These are phyloP conservation scores for Saccharomyces hybrid DNA, from an alignment of 1,139 yeast species.

Conservation along the genomic window DNA sequence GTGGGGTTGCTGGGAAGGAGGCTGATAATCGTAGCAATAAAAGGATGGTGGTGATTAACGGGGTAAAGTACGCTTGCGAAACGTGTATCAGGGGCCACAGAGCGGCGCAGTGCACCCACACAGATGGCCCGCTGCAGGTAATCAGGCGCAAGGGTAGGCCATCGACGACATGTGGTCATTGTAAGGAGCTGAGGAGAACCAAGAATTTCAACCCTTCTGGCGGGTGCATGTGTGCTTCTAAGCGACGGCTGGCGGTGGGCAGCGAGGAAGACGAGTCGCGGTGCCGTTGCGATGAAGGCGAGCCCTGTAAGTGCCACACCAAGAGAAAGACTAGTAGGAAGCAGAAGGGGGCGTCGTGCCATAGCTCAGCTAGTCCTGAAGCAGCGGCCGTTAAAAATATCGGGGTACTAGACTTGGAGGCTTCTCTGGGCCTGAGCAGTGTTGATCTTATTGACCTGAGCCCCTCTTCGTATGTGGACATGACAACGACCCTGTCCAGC, in stretches of 20 bases:
- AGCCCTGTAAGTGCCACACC: slow-evolving; percentile 5
- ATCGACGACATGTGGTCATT: slow-evolving; percentile 81
- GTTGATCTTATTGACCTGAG: too few relatives aligned
- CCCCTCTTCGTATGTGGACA: background rate
- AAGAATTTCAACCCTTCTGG: slow-evolving; percentile 58
- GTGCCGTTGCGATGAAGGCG: slow-evolving; percentile 10
- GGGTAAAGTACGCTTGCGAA: slow-evolving; percentile 91
- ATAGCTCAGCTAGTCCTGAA: background rate
- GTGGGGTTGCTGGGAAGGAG: background rate
- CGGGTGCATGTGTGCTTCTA: slow-evolving; percentile 59
- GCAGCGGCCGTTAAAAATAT: background rate
- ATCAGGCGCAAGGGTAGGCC: slow-evolving; percentile 96
- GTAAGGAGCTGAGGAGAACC: slow-evolving; percentile 67
- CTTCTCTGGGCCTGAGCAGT: background rate
- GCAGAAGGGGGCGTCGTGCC: background rate
- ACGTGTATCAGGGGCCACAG: slow-evolving; percentile 92
- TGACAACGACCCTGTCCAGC: background rate
- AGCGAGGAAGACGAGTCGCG: slow-evolving; percentile 34
- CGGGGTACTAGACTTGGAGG: background rate
- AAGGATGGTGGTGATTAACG: slow-evolving; percentile 79
- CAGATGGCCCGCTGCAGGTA: slow-evolving; percentile 79
- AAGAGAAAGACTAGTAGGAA: slow-evolving; percentile 2
- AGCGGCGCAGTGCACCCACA: slow-evolving; percentile 83
- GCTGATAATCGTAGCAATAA: background rate
- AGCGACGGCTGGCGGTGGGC: slow-evolving; percentile 29